Base-by-base conservation (phyloP, 2,329 filamentous ascomycete genomes). In the Penicillium hordei region DNA sequence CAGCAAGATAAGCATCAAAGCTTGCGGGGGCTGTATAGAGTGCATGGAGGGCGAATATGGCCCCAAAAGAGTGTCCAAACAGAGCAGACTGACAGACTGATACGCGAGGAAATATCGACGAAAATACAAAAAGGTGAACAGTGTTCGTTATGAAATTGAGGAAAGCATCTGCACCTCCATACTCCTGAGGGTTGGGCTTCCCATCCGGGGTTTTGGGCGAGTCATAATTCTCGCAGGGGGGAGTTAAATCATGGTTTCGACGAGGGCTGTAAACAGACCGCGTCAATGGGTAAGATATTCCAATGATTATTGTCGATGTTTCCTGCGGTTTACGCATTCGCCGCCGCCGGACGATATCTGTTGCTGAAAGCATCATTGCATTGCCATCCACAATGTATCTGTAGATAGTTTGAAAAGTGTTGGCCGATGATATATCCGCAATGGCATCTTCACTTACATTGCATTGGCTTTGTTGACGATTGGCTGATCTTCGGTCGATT, bases 61-160 rank as follows among this genome's bases (percentile, higher is more conserved):
- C 81, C 2, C 79, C 80, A 27, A 79, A 81, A 0, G 80, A 82
- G 56, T 83, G 80, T 0, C 80, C 81, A 40, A 76, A 81, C 1
- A 83, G 67, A 0, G 77, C 81, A 48, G 77, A 78, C 25, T 73
- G 72, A 1, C 68, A 65, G 17, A 75, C 70, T 0, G 59, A 63
- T 2, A 73, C 63, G n/a, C 66, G 68, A 1, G 64, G 69, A 55
- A 70, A 79, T 27, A 59, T 68, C 27, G 17, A 66, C 42, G 38
- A 66, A 48, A 8, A 72, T 57, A 59, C 31, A 34, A 74, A 69
- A 0, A 75, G 69, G 51, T 75, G 75, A 3, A 81, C 69, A 3
- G 25, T 39, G 7, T 73, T 68, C 1, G 70, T 68, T 29, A 82
- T 77, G 54, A 80, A 79, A 0, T 72, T 60, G 1, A 82, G 70